Conservation (phyloP, 805 yeast species). For the Schwanniomyces yamadae region DNA sequence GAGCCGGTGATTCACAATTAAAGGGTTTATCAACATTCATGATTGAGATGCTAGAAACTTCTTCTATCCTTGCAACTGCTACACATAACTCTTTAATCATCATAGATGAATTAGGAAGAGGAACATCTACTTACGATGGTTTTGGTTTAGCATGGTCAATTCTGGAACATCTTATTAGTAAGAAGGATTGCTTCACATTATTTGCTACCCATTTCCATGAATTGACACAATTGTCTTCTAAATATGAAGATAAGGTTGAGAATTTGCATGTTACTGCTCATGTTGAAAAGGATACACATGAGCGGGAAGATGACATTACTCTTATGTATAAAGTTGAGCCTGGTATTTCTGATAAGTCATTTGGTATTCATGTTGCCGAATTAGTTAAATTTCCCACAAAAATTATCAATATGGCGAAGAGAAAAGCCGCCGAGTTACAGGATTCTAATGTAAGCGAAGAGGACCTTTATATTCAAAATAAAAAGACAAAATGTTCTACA, state of each 20-base stretch:
- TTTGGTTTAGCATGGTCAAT: conserved; percentile 98
- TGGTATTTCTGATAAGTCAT: conserved; percentile 93
- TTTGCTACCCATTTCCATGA: conserved; percentile 99
- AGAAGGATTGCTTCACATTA: conserved; percentile 73
- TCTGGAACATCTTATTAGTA: conserved; percentile 74
- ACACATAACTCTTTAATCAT: conserved; percentile 77
- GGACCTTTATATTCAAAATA: conserved; percentile 43
- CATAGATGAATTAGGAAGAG: conserved; percentile 95
- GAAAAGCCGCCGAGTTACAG: conserved; percentile 87
- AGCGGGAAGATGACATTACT: conserved; percentile 63
- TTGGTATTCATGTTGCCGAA: conserved; percentile 97
- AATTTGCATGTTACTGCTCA: conserved; percentile 95
- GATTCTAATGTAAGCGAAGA: conserved; percentile 40
- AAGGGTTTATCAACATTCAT: conserved; percentile 92
- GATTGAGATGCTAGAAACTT: conserved; percentile 94
- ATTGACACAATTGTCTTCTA: conserved; percentile 73
- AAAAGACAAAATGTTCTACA: conserved; percentile 50
- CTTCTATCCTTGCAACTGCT: conserved; percentile 79
- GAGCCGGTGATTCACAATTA: conserved; percentile 96
- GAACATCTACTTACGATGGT: conserved; percentile 88
- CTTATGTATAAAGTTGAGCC: conserved; percentile 90
- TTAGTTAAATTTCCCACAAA: conserved; percentile 89
- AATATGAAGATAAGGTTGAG: conserved; percentile 55
- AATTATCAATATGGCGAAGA: conserved; percentile 90
- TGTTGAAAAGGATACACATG: conserved; percentile 51